Conservation (phyloP, 2,329 filamentous ascomycete species). For the Fusarium zealandicum region DNA sequence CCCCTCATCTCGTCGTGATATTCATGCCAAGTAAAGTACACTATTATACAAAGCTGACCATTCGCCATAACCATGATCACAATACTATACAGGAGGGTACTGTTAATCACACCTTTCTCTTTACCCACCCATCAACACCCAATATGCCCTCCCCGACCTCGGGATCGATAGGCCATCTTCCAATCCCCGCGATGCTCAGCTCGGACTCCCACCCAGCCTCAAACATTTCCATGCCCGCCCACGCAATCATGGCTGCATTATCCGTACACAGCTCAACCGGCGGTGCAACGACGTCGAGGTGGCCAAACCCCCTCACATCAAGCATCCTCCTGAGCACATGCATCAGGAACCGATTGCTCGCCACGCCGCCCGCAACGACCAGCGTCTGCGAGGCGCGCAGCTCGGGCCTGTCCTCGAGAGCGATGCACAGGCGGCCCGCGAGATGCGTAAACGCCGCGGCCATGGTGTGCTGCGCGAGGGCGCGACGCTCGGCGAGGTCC, state of each 20-base stretch:
- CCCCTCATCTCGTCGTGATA: constrained; percentile 9
- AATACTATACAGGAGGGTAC: constrained; percentile 5
- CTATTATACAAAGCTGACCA: constrained; percentile 7
- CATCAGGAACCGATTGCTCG: constrained; percentile 81
- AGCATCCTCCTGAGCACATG: constrained; percentile 67
- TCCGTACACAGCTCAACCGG: constrained; percentile 84
- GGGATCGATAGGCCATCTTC: constrained; percentile 79
- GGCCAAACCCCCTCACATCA: constrained; percentile 68
- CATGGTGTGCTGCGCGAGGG: constrained; percentile 78
- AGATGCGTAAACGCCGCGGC: constrained; percentile 87
- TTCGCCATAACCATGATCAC: neutral
- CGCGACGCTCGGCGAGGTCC: constrained; percentile 66
- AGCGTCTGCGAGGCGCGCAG: constrained; percentile 62
- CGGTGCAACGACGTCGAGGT: constrained; percentile 74
- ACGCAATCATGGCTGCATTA: constrained; percentile 97
- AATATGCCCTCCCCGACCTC: constrained; percentile 67
- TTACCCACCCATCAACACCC: constrained; percentile 60
- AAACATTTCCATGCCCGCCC: constrained; percentile 93
- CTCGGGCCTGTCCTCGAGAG: constrained; percentile 54
- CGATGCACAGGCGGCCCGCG: constrained; percentile 74
- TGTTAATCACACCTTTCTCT: constrained; percentile 19
- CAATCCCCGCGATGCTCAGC: constrained; percentile 64
- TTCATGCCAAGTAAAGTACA: constrained; percentile 14
- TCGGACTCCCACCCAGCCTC: constrained; percentile 74
- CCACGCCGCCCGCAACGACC: constrained; percentile 90